phyloP scores from a whole-genome alignment of 768 basidiomycete genomes.

The Lyophyllum semitale region DNA sequence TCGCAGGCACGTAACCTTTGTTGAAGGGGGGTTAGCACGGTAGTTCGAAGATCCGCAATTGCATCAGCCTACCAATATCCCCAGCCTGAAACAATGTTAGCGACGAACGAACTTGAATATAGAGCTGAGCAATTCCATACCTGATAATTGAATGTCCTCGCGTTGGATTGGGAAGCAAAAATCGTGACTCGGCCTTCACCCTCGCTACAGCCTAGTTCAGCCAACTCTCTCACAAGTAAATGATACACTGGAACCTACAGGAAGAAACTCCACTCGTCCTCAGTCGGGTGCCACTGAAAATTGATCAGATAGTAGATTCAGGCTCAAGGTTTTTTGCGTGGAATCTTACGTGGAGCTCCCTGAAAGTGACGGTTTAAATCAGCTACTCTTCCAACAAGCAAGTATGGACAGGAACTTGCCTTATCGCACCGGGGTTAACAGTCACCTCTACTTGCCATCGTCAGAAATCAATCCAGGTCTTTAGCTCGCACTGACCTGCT shows the following conservation, averaged over 20 bases:
- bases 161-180: conserved; percentile 54
- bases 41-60: background rate
- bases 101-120: background rate
- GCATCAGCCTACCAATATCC: conserved; percentile 47
- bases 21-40: conserved; percentile 2
- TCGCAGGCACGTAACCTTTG: conserved; percentile 59
- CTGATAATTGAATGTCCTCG: conserved; percentile 62
- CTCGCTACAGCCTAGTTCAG: conserved; percentile 34
- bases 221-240: background rate
- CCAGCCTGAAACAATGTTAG: conserved; percentile 40
- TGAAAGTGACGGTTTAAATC: conserved; percentile 17
- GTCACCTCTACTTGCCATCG: conserved; percentile 41
- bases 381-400: background rate
- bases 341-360: conserved; percentile 59
- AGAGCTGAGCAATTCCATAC: conserved; percentile 23
- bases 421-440: conserved; percentile 57
- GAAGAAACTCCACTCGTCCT: conserved; percentile 67
- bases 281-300: conserved; percentile 67
- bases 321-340: background rate
- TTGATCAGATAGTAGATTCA: conserved; percentile 7
- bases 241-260: conserved; percentile 36
- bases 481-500: conserved; percentile 28
- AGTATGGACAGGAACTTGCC: conserved; percentile 30
- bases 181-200: conserved; percentile 57
- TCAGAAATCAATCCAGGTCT: background rate